Evolutionary conservation across 1,284 basidiomycete species (phyloP).

Genomic region (Papiliotrema nemorosa): DNA sequence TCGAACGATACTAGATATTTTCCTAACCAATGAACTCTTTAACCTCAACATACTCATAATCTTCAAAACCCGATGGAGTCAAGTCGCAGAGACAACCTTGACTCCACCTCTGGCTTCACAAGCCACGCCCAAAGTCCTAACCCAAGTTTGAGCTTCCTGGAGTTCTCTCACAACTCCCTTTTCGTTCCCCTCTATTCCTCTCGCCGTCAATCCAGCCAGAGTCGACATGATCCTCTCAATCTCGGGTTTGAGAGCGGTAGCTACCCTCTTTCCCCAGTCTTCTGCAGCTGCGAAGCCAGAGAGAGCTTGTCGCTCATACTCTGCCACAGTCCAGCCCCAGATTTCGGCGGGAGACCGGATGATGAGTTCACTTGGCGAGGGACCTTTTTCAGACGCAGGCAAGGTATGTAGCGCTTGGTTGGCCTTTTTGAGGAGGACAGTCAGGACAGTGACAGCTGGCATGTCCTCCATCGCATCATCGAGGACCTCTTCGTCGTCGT

Average conservation of each 20-base stretch:
- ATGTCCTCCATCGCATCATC: conserved; percentile 51
- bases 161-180: conserved; percentile 13
- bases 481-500: conserved; percentile 39
- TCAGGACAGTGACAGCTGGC: conserved; percentile 45
- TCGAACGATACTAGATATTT: too few relatives aligned
- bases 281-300: conserved; percentile 48
- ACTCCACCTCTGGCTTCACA: conserved; percentile 42
- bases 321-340: conserved; percentile 39
- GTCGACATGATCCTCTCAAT: conserved; percentile 35
- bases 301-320: conserved; percentile 47
- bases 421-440: conserved; percentile 36
- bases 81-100: conserved; percentile 25
- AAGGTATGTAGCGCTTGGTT: conserved; percentile 29
- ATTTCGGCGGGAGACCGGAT: conserved; percentile 36
- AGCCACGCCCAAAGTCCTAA: conserved; percentile 39
- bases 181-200: conserved; percentile 12
- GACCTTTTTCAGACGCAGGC: conserved; percentile 10
- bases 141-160: conserved; percentile 39
- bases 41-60: too few relatives aligned
- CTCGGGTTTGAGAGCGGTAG: conserved; percentile 44
- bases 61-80: too few relatives aligned
- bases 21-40: too few relatives aligned
- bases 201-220: conserved; percentile 14
- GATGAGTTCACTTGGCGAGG: conserved; percentile 14
- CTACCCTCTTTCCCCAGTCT: conserved; percentile 44